Conservation (phyloP, 2,329 filamentous ascomycete species). For the Colletotrichum gigasporum region DNA sequence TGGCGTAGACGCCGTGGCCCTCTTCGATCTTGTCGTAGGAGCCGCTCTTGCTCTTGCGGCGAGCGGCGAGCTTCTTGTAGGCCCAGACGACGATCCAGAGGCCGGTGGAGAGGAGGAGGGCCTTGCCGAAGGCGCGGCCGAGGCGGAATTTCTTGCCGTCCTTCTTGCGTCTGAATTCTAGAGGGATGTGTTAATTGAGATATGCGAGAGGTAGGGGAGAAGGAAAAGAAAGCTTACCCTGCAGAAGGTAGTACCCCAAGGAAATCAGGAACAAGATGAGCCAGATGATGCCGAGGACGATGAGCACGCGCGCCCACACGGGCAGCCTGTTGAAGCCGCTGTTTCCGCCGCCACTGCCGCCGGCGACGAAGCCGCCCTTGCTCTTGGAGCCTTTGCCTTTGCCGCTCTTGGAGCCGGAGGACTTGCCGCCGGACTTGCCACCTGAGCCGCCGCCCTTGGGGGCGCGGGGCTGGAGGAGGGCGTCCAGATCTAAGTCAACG, state of each 20-base stretch:
- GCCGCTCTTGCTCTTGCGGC: background rate
- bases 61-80: constrained; percentile 36
- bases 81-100: constrained; percentile 35
- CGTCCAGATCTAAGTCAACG: background rate
- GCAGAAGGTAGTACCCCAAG: background rate
- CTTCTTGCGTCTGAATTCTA: constrained; percentile 30
- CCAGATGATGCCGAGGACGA: constrained; percentile 29
- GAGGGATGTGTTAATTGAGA: background rate
- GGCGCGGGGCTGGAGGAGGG: constrained; percentile 15
- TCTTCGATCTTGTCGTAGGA: constrained; percentile 32
- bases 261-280: constrained; percentile 19
- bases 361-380: constrained; percentile 12
- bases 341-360: background rate
- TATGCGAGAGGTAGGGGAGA: background rate
- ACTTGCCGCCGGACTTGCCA: constrained; percentile 5
- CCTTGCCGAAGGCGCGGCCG: constrained; percentile 21
- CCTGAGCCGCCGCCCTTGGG: constrained; percentile 28
- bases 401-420: background rate
- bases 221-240: background rate
- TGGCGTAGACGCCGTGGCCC: constrained; percentile 20
- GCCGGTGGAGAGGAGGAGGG: constrained; percentile 30
- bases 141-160: constrained; percentile 29
- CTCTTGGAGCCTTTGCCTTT: constrained; percentile 16
- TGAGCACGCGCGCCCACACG: constrained; percentile 31
- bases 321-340: constrained; percentile 20